phyloP scores from a whole-genome alignment of 1,284 basidiomycete species.

The Schizophyllum amplum region DNA sequence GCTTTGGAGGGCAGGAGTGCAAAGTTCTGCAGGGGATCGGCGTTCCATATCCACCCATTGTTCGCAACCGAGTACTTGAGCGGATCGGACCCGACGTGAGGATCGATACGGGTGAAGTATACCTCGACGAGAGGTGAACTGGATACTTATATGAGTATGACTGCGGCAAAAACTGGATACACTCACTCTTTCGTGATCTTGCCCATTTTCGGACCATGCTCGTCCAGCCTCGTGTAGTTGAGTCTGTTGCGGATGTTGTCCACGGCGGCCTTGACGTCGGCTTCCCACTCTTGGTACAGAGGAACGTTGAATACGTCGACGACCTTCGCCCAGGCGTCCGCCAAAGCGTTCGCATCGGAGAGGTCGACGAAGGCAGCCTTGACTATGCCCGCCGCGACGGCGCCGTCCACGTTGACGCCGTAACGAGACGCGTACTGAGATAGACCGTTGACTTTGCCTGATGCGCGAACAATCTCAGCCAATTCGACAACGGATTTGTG shows the following conservation, averaged over 20 bases:
- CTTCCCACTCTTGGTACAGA: slow-evolving; percentile 80
- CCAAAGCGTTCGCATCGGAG: slow-evolving; percentile 44
- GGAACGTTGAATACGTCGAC: slow-evolving; percentile 85
- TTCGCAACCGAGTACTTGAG: slow-evolving; percentile 81
- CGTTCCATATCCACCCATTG: slow-evolving; percentile 99
- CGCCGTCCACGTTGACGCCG: slow-evolving; percentile 54
- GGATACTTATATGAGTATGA: slow-evolving; percentile 5
- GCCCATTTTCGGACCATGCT: slow-evolving; percentile 79
- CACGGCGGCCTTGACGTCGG: slow-evolving; percentile 69
- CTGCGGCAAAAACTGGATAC: neutral
- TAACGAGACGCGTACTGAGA: slow-evolving; percentile 60
- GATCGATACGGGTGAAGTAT: slow-evolving; percentile 81
- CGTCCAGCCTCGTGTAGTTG: slow-evolving; percentile 75
- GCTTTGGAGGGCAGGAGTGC: slow-evolving; percentile 93
- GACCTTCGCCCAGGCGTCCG: slow-evolving; percentile 66
- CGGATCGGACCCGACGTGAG: slow-evolving; percentile 54
- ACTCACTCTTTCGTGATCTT: slow-evolving; percentile 69
- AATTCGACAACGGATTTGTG: slow-evolving; percentile 62
- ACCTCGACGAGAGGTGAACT: slow-evolving; percentile 80
- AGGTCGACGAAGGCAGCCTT: slow-evolving; percentile 60
- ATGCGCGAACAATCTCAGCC: slow-evolving; percentile 50
- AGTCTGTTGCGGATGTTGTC: slow-evolving; percentile 71
- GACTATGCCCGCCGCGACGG: slow-evolving; percentile 59
- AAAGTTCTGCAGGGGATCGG: slow-evolving; percentile 92
- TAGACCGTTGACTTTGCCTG: slow-evolving; percentile 49